Percentiles rank a stretch among this genome's conserved stretches.
phyloP scores from a whole-genome alignment of 2,329 filamentous ascomycete genomes.

The Diaporthe sp. region DNA sequence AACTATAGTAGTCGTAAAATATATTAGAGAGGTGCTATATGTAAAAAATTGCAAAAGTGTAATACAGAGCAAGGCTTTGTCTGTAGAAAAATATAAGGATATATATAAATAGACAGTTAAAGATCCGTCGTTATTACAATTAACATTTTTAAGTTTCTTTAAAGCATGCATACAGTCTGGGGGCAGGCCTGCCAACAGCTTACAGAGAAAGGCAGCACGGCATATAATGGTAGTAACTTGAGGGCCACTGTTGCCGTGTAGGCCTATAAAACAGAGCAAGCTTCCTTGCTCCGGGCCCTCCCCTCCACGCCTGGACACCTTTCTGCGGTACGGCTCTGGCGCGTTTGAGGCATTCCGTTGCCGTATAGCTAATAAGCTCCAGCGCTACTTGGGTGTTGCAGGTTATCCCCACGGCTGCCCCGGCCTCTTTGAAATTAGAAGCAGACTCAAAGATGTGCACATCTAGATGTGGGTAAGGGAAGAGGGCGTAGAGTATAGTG shows the following conservation, averaged over 20 bases:
- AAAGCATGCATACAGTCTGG: too few species aligned
- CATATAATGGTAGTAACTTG: conserved; percentile 37
- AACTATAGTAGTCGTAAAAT: not conserved
- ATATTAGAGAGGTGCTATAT: not conserved
- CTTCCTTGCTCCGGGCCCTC: not conserved
- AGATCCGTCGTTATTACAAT: too few species aligned
- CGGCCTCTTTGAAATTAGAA: not conserved
- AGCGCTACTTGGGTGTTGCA: not conserved
- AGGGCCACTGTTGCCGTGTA: not conserved
- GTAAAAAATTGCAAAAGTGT: not conserved
- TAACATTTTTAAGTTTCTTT: too few species aligned
- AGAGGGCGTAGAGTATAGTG: conserved; percentile 18
- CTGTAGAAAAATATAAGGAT: not conserved
- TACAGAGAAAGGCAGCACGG: conserved; percentile 38
- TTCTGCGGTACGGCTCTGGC: conserved; percentile 1
- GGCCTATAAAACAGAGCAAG: not conserved
- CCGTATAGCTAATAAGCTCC: not conserved
- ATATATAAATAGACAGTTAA: too few species aligned
- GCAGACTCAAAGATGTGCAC: conserved; percentile 10
- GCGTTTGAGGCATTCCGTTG: conserved; percentile 26
- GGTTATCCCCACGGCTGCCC: not conserved
- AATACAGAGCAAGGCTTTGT: too few species aligned
- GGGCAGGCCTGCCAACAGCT: conserved; percentile 35
- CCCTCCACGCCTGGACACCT: not conserved
- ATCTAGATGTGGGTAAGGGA: conserved; percentile 6